Evolutionary conservation across 208 protist genomes (phyloP).

Genomic region (Leishmania guyanensis): DNA sequence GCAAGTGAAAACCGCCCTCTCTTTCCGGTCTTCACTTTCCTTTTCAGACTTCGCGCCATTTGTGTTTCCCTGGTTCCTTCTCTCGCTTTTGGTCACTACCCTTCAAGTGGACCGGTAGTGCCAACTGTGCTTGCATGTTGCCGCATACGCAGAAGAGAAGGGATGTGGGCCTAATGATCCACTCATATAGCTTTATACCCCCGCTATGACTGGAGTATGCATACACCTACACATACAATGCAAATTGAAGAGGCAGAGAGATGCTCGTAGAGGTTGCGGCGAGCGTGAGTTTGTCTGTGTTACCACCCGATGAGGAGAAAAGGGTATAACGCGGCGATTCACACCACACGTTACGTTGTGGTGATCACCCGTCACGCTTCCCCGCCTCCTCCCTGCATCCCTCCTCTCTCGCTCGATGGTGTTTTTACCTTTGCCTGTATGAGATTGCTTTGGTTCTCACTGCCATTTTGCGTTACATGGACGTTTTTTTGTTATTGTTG

Average conservation of each 20-base stretch:
- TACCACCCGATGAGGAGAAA: not conserved
- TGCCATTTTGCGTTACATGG: no score
- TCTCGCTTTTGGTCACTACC: not conserved
- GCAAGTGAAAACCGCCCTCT: conserved; percentile 31
- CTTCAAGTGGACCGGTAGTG: no score
- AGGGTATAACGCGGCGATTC: not conserved
- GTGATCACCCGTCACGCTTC: not conserved
- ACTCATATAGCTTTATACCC: not conserved
- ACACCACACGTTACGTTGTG: not conserved
- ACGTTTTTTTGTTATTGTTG: no score
- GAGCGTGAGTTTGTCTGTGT: not conserved
- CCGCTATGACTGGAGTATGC: not conserved
- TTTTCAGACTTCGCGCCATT: not conserved
- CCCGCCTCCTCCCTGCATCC: not conserved
- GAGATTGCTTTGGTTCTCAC: no score
- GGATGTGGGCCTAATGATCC: not conserved
- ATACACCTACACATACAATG: not conserved
- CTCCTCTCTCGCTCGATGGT: not conserved
- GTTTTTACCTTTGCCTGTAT: not conserved
- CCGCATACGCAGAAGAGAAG: not conserved
- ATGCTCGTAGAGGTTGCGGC: not conserved
- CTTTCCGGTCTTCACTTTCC: not conserved
- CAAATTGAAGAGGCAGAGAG: not conserved
- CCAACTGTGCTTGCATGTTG: not conserved
- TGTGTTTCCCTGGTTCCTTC: not conserved